phyloP scores from a whole-genome alignment of 306 rosid species.

The Adenanthera pavonina region DNA sequence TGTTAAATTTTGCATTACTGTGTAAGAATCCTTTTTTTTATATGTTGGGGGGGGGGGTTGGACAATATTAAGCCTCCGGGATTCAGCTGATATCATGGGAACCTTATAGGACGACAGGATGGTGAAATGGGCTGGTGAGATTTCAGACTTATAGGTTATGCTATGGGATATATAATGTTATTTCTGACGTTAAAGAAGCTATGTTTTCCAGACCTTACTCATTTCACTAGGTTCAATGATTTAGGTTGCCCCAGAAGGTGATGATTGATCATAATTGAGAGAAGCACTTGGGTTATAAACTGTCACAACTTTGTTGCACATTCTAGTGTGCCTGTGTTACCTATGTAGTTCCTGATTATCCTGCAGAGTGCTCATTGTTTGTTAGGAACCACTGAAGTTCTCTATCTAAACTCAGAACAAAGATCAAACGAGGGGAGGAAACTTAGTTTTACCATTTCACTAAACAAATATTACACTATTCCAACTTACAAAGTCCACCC shows the following conservation, averaged over 20 bases:
- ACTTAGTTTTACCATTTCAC: neutral
- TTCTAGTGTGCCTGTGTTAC: neutral
- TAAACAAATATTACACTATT: neutral
- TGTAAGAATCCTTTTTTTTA: neutral
- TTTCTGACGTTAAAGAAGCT: neutral
- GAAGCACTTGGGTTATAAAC: neutral
- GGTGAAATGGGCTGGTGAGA: conserved; percentile 2
- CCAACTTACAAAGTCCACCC: neutral
- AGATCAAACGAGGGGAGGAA: neutral
- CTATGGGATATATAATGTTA: neutral
- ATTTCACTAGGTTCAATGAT: neutral
- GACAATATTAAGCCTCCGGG: neutral
- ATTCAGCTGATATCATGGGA: neutral
- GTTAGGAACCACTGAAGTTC: neutral
- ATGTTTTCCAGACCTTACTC: neutral
- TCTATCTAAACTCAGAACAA: neutral
- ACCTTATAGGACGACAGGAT: neutral
- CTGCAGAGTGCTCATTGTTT: neutral
- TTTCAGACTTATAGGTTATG: conserved; percentile 15
- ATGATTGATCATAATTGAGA: neutral
- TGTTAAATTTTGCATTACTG: neutral
- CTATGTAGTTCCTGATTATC: neutral
- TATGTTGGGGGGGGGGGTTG: neutral
- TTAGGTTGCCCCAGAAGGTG: conserved; percentile 6
- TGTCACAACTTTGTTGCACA: neutral